A percentile compares a stretch with the other conserved stretches of the same genome.
Evolutionary conservation across 129 eudicot species (phyloP).

Genomic region (Chrysanthemum makinoi): DNA sequence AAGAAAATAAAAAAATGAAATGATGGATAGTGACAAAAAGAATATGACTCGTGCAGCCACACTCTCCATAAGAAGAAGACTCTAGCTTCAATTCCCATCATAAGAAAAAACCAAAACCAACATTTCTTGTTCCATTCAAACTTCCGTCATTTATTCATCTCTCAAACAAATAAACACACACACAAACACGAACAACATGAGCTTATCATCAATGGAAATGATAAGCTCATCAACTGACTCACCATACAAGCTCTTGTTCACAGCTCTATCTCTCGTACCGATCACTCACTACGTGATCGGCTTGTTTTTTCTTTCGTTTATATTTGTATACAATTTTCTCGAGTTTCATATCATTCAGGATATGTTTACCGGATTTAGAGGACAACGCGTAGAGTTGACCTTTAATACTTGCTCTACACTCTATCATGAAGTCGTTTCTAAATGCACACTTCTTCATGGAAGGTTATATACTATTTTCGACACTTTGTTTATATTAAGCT

Average conservation of each 20-base stretch:
- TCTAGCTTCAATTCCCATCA: not conserved
- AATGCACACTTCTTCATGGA: constrained; percentile 79
- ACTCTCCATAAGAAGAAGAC: constrained; percentile 11
- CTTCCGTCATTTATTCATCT: constrained; percentile 12
- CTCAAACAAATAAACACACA: not conserved
- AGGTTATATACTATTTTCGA: constrained; percentile 40
- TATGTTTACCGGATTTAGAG: constrained; percentile 67
- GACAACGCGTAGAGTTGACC: constrained; percentile 62
- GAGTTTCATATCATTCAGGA: constrained; percentile 74
- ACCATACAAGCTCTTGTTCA: constrained; percentile 61
- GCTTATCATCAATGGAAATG: constrained; percentile 24
- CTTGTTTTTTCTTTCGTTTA: constrained; percentile 8
- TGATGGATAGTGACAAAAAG: not conserved
- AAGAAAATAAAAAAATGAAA: not conserved
- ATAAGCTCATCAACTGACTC: constrained; percentile 32
- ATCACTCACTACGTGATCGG: constrained; percentile 56
- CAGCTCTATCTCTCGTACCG: constrained; percentile 57
- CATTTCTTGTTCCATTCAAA: constrained; percentile 3
- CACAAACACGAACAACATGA: not conserved
- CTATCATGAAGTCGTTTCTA: constrained; percentile 71
- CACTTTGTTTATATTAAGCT: not conserved
- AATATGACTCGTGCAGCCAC: constrained; percentile 16
- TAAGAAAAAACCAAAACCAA: not conserved
- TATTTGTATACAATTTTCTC: constrained; percentile 55
- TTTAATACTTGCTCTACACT: constrained; percentile 58